Evolutionary conservation across 108 stramenopile genomes (phyloP).

Genomic region (Nitzschia putrida): DNA sequence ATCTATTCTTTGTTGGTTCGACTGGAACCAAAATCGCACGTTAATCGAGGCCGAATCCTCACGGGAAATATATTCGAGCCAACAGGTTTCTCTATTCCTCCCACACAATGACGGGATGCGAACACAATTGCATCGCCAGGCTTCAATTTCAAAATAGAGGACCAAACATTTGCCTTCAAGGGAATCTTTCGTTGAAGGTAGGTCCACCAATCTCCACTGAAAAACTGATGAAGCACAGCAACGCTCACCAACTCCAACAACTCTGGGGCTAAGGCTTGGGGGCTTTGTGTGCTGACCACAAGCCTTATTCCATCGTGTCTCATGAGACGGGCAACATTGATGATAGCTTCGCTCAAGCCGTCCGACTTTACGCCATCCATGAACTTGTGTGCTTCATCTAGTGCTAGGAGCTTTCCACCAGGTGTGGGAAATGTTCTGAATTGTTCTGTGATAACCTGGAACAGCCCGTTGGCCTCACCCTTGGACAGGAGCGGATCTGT

Average conservation of each 20-base stretch:
- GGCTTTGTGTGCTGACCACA: constrained; percentile 39
- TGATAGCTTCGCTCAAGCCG: constrained; percentile 41
- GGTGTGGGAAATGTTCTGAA: constrained; percentile 27
- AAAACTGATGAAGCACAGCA: constrained; percentile 28
- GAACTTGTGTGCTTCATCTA: constrained; percentile 47
- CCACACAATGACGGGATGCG: constrained; percentile 30
- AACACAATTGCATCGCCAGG: constrained; percentile 34
- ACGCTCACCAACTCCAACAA: constrained; percentile 34
- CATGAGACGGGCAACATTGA: constrained; percentile 44
- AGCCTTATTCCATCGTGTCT: constrained; percentile 43
- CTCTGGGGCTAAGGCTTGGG: constrained; percentile 38
- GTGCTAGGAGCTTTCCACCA: constrained; percentile 33
- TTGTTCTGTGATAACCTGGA: constrained; percentile 49
- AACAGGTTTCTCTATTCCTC: constrained; percentile 5
- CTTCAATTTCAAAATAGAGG: constrained; percentile 16
- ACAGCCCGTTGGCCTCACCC: constrained; percentile 48
- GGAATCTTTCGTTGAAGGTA: constrained; percentile 29
- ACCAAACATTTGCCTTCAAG: constrained; percentile 11
- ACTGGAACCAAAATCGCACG: constrained; percentile 32
- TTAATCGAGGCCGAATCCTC: constrained; percentile 37
- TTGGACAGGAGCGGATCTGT: constrained; percentile 46
- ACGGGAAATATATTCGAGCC: constrained; percentile 25
- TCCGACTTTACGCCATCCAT: constrained; percentile 26
- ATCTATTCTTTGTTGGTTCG: constrained; percentile 6
- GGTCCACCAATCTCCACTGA: constrained; percentile 31